Evolutionary conservation across 495 filamentous ascomycete species (phyloP), one percentile per base, ranked within the genome.

Genomic region (Neurospora intermedia): DNA sequence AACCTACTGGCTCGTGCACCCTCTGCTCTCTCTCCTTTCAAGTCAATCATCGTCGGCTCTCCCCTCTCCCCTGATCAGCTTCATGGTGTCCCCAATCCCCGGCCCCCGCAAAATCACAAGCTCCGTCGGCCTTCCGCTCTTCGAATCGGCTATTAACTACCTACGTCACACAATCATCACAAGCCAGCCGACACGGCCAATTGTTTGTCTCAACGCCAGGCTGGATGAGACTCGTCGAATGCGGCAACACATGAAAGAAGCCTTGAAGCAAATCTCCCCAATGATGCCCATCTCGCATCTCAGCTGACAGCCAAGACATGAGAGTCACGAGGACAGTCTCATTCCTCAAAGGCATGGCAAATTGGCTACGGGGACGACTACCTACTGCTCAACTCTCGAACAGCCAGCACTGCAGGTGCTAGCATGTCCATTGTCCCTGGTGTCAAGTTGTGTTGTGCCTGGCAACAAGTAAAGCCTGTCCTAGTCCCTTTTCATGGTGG

Each of bases 61-160:
- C n/a, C 45, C 6, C 20, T 27, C 48, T 59, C 4, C 48, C 45
- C 23, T 23, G 48, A 31, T 31, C 23, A 23, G 48, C 48, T 59
- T 59, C 54, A 35, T 62, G 11, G 23, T 62, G 54, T n/a, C n/a
- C 27, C 13, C 27, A 66, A 35, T 35, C 54, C 54, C 48, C 48
- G 48, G 23, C 48, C 84, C 84, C 84, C 84, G 83, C 84, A 85
- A 82, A 81, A 82, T 86, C 84, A 86, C 84, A 86, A 85, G 84
- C 84, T 85, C 83, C 83, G 82, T 66, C 54, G 54, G 54, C 27
- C 54, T 66, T 66, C 27, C 54, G 54, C 54, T 66, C 82, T 82
- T 76, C 75, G 77, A 75, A 78, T 84, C 84, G 84, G 84, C 77
- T 80, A 77, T 76, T 35, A 59, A 69, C 46, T 75, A 78, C 78